phyloP scores from a whole-genome alignment of 495 filamentous ascomycete genomes.

The Echria macrotheca region DNA sequence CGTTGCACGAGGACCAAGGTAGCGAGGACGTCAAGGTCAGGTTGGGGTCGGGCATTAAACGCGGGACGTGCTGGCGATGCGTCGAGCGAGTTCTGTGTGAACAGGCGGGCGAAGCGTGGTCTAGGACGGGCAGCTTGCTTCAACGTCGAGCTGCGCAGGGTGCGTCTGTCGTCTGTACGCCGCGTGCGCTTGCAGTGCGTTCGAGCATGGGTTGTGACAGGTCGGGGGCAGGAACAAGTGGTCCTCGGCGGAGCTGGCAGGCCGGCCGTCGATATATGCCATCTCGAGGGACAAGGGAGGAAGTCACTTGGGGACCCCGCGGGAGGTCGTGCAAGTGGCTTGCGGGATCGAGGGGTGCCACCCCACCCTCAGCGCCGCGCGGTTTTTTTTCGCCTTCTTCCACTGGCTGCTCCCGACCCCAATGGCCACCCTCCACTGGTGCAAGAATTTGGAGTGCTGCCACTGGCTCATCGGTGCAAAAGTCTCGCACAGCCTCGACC shows the following conservation, averaged over 20 bases:
- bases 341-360: too few species aligned
- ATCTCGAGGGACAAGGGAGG: too few species aligned
- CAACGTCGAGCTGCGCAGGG: not conserved
- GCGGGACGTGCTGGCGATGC: constrained; percentile 23
- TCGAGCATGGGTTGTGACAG: too few species aligned
- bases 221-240: too few species aligned
- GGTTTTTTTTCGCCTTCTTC: constrained; percentile 1
- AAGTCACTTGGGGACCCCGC: too few species aligned
- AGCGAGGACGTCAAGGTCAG: constrained; percentile 17
- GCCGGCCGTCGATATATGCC: too few species aligned
- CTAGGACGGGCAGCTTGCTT: not conserved
- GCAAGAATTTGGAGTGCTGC: not conserved
- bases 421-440: constrained; percentile 1
- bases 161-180: not conserved
- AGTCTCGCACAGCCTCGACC: constrained; percentile 15
- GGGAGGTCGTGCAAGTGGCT: too few species aligned
- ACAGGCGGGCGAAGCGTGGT: constrained; percentile 14
- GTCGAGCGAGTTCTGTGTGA: constrained; percentile 11
- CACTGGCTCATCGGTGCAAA: constrained; percentile 15
- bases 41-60: constrained; percentile 37
- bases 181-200: not conserved
- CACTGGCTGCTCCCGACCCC: not conserved
- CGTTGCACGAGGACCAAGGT: constrained; percentile 8
- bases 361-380: too few species aligned
- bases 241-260: too few species aligned